These are phyloP conservation scores for Solanum gandarillasii DNA, from an alignment of 257 asterid genomes.

Conservation along the genomic window DNA sequence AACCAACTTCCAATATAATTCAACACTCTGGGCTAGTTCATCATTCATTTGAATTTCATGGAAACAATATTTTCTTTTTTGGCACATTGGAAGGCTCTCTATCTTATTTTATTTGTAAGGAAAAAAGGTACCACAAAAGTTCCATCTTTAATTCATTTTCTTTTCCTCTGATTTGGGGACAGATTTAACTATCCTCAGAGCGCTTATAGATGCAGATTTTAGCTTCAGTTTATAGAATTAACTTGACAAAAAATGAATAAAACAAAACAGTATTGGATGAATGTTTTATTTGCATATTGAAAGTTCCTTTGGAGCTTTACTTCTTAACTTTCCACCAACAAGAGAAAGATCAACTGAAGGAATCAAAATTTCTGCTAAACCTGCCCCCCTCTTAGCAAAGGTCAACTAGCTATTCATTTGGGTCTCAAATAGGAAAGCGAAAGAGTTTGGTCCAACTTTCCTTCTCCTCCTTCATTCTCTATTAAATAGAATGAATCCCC, in stretches of 20 bases:
- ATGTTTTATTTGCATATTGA: background rate
- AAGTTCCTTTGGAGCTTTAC: background rate
- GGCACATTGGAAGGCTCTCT: background rate
- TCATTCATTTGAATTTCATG: background rate
- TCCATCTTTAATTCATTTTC: background rate
- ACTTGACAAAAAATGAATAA: background rate
- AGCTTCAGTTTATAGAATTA: background rate
- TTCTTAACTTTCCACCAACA: background rate
- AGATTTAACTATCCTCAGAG: background rate
- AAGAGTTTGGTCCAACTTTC: background rate
- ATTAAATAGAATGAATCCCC: background rate
- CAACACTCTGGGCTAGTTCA: background rate
- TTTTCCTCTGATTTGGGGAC: background rate
- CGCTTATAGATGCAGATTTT: background rate
- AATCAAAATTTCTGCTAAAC: background rate
- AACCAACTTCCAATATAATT: background rate
- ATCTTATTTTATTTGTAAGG: background rate
- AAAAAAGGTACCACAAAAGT: background rate
- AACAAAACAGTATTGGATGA: background rate
- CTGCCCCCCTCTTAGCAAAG: background rate
- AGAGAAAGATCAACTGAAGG: background rate
- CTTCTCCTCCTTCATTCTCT: background rate
- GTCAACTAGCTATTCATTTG: background rate
- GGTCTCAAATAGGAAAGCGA: background rate
- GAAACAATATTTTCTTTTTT: background rate